Conservation (phyloP, 306 rosid species). For the Citrullus colocynthis region DNA sequence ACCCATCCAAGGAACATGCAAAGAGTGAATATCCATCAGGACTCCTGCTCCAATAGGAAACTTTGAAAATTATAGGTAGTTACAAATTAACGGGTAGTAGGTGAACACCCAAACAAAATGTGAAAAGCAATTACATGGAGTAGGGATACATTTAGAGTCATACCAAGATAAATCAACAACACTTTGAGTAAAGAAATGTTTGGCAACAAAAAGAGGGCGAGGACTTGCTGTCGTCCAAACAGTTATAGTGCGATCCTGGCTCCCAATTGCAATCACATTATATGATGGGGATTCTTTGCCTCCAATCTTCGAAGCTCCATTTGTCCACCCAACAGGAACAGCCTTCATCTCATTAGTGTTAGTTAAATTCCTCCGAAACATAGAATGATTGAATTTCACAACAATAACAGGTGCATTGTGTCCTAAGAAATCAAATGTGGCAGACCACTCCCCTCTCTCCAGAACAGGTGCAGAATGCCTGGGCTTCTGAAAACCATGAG, state of each 20-base stretch:
- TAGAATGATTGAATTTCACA: constrained; percentile 91
- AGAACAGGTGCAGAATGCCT: constrained; percentile 99
- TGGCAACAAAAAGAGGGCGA: constrained; percentile 97
- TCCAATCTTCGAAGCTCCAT: constrained; percentile 71
- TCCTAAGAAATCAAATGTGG: constrained; percentile 95
- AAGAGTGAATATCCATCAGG: constrained; percentile 94
- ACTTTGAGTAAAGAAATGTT: constrained; percentile 92
- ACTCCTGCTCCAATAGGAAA: constrained; percentile 58
- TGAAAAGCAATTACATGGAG: not conserved
- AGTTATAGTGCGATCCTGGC: constrained; percentile 94
- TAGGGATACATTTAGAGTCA: constrained; percentile 5
- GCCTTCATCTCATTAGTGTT: constrained; percentile 60
- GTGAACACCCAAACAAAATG: not conserved
- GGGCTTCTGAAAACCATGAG: constrained; percentile 98
- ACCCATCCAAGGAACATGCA: constrained; percentile 97
- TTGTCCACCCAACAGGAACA: constrained; percentile 76
- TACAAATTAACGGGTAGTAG: not conserved
- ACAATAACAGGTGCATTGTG: constrained; percentile 96
- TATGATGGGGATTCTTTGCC: constrained; percentile 76
- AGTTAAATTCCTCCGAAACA: constrained; percentile 63
- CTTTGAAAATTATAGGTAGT: not conserved
- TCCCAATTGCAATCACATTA: constrained; percentile 95
- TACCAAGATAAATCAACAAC: constrained; percentile 99
- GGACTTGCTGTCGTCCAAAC: constrained; percentile 99
- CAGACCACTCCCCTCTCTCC: constrained; percentile 99